These are phyloP conservation scores for Plasmodium inui DNA, from an alignment of 169 alveolate genomes.

Conservation along the genomic window DNA sequence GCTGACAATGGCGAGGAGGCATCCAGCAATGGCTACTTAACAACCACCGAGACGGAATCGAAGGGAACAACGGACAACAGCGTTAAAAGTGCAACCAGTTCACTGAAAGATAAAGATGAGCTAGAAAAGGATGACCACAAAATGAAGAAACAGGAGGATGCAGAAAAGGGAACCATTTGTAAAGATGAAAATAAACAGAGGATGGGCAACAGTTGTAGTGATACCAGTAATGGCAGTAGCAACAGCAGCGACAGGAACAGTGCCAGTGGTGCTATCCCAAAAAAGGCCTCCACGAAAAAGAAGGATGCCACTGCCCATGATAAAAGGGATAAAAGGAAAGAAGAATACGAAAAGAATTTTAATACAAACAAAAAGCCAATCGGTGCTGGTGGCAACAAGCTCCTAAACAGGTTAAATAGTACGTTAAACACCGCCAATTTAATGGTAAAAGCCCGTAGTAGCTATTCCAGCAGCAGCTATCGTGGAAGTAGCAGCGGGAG, in stretches of 20 bases:
- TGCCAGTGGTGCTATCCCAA: not conserved
- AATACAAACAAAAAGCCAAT: not conserved
- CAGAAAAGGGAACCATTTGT: not conserved
- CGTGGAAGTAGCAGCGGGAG: slow-evolving; percentile 27
- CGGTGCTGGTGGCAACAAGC: not conserved
- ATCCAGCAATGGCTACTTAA: slow-evolving; percentile 59
- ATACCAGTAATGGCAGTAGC: not conserved
- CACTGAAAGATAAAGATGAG: not conserved
- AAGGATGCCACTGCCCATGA: not conserved
- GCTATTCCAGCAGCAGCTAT: slow-evolving; percentile 18
- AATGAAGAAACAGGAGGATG: not conserved
- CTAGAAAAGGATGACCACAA: not conserved
- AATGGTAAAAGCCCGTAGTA: not conserved
- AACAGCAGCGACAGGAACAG: not conserved
- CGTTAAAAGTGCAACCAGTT: not conserved
- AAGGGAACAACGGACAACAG: slow-evolving; percentile 59
- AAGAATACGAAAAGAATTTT: not conserved
- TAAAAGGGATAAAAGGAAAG: not conserved
- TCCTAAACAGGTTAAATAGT: not conserved
- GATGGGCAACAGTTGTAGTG: not conserved
- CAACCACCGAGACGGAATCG: slow-evolving; percentile 59
- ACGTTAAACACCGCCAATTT: not conserved
- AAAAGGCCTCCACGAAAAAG: not conserved
- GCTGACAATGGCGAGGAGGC: slow-evolving; percentile 19
- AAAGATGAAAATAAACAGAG: not conserved